Evolutionary conservation across 2,329 filamentous ascomycete genomes (phyloP), one percentile per base, ranked within the genome.

Genomic region (Emmonsiellopsis sp.): DNA sequence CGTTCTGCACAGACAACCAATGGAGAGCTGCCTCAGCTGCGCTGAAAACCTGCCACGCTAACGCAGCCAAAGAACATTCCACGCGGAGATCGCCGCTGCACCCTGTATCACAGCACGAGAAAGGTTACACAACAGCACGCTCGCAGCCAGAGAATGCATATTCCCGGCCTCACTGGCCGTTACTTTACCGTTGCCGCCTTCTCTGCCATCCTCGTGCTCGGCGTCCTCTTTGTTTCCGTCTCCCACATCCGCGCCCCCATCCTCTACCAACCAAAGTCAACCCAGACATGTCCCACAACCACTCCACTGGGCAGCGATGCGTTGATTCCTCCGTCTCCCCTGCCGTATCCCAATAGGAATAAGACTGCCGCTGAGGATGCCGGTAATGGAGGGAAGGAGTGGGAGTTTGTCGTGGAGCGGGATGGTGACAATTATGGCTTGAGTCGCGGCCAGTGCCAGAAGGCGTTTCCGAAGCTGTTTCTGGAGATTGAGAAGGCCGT

Each of bases 381-480:
- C 27, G 14, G 2, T 14, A 9, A 14, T 42, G 49, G 49, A 11
- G 49, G 14, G 34, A 39, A 13, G 13, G 33, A 14, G 14, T 72
- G 69, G 69, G 58, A 65, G n/a, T 72, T 71, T 57, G 14, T 57
- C 1, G 57, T 61, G 5, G 54, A 59, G 46, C 64, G 65, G 10
- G 68, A 72, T 59, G 69, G 58, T 10, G 58, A 68, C 53, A 65
- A 71, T 46, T 65, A 71, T 49, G 69, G 67, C 2, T 56, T 72
- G 27, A 67, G 62, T 13, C 60, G 65, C 17, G 61, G 60, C 36
- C 68, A 71, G 51, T 72, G 70, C 45, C 62, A 59, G n/a, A 52
- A 53, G n/a, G 70, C 70, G n/a, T 72, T 72, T 42, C 70, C 70
- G 2, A 70, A 68, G 49, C 54, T 72, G 14, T 72, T 69, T 43